Evolutionary conservation across 1,139 yeast species (phyloP), one percentile per base, ranked within the genome.

Genomic region (Scheffersomyces cryptocercus): DNA sequence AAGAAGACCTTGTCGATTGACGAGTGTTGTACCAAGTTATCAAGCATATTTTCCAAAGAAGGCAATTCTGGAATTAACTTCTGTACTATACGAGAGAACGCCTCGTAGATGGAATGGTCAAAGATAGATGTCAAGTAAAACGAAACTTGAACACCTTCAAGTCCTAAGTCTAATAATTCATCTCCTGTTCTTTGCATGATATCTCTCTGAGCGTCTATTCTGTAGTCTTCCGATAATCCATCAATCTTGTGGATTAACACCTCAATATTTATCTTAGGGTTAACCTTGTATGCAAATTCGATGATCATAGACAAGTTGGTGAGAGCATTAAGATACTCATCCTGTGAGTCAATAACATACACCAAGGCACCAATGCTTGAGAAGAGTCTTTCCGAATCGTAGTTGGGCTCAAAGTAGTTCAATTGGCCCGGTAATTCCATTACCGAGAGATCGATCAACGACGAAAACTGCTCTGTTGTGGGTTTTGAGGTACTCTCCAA

Each of bases 371-470:
- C 97, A 26, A 90, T 90, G 42, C 86, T 84, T 40, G 85, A 77
- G 59, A 91, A 91, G 35, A 88, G 67, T 47, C 85, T 72, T 50
- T 85, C 91, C 12, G 88, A 81, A 57, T 91, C 97, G 55, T 84
- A 84, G 38, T 76, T 78, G 4, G 96, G 93, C 55, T 90, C 97
- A 61, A 89, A 88, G 59, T 88, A 82, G 61, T 90, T 89, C 50
- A 91, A 68, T 64, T 93, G 98, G 1, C 98, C 99, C 0, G 99
- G 99, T 28, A 93, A 72, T 61, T 93, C 99, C 86, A 90, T 88
- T n/a, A 93, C 93, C 11, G 91, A 85, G 43, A 93, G 72, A 59
- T 90, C 95, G 36, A 91, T 88, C 44, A 93, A 73, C 7, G 96
- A 88, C 29, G 82, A 76, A 54, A 84, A 82, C 55, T 82, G 87